Evolutionary conservation across 2,329 filamentous ascomycete species (phyloP).

Genomic region (Cercospora beticola): DNA sequence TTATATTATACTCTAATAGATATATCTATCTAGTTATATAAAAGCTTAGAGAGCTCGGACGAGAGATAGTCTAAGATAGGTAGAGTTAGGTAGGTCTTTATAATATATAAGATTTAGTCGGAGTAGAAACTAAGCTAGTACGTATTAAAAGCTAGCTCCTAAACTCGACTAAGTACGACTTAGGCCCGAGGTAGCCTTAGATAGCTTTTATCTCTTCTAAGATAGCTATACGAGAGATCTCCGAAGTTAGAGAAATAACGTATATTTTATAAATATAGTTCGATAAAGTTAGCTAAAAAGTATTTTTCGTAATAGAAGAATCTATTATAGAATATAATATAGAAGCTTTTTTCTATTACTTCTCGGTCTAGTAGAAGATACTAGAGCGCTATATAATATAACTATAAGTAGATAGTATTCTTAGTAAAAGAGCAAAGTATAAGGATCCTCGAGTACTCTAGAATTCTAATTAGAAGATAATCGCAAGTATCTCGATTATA

Average conservation of each 20-base stretch:
- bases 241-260: not conserved
- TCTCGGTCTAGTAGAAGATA: not conserved
- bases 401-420: not conserved
- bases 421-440: not conserved
- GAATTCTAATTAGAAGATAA: not conserved
- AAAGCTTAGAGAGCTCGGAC: not conserved
- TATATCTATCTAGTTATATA: not conserved
- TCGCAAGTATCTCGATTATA: not conserved
- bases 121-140: not conserved
- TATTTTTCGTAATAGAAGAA: not conserved
- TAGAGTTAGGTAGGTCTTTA: not conserved
- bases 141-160: not conserved
- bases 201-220: not conserved
- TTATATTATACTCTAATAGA: not conserved
- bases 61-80: not conserved
- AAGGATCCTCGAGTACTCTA: not conserved
- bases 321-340: not conserved
- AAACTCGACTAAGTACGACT: not conserved
- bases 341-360: not conserved
- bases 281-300: not conserved
- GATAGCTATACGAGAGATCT: not conserved
- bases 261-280: not conserved
- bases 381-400: not conserved
- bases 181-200: not conserved
- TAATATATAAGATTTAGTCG: not conserved